Base-by-base conservation (phyloP, 2,329 filamentous ascomycete species). In the Zelopaecilomyces penicillatus region DNA sequence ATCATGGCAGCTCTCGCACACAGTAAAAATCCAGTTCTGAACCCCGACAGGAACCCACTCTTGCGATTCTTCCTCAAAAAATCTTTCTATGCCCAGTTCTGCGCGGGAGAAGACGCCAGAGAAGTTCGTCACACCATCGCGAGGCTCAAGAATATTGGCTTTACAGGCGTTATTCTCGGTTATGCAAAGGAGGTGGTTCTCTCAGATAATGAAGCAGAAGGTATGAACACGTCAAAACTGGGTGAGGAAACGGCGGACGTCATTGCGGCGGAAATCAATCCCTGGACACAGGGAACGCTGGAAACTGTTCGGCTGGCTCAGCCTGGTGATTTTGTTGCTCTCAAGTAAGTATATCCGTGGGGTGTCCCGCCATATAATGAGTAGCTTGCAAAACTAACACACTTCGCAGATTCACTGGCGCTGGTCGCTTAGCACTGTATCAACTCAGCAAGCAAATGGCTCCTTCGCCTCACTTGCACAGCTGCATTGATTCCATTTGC, bases 21-120 rank as follows among this genome's bases (percentile, higher is more conserved):
- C 61, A 82, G 85, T 28, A 76, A 76, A 41, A 82, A 70, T 46
- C 68, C 76, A 1, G 44, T 89, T 0, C 71, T 93, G 46, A 83
- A 83, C 61, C 82, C 88, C 4, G 87, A 94, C 58, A 72, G 68
- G 42, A 95, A 95, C 59, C 79, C 79, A 0, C 39, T 91, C 1
- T 72, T 95, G 11, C 76, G 80, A 37, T 77, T 71, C 48, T 59
- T 89, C 36, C 70, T 95, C 41, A 88, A 89, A 61, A 78, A 82
- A 59, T 94, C 87, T 0, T 89, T 95, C 56, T 95, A 95, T 62
- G 80, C 82, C 27, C 90, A 96, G 57, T 96, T 95, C 65, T 96
- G 90, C 63, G 87, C 87, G 0, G 90, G 90, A 29, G 85, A 89
- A 65, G 84, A 78, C 40, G 71, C 75, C 0, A 56, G 62, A 2